phyloP scores from a whole-genome alignment of 352 stramenopile genomes.

The Phytophthora quininea region DNA sequence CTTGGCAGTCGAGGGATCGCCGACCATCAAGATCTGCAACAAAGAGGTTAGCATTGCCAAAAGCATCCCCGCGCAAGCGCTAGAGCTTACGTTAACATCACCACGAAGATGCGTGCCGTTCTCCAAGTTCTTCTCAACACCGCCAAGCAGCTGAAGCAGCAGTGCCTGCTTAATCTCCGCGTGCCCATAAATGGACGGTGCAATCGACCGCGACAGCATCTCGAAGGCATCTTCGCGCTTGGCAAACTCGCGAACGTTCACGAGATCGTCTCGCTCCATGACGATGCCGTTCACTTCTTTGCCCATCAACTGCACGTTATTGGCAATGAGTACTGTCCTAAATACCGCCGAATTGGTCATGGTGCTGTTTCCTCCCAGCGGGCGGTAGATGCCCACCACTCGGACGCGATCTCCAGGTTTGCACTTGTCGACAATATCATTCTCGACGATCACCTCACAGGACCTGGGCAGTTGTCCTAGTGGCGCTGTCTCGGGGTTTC shows the following conservation, averaged over 20 bases:
- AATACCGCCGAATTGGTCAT: constrained; percentile 92
- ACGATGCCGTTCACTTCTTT: constrained; percentile 94
- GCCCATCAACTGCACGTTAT: constrained; percentile 95
- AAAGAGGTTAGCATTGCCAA: constrained; percentile 1
- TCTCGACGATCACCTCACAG: constrained; percentile 97
- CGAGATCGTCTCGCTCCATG: constrained; percentile 92
- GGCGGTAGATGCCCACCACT: constrained; percentile 95
- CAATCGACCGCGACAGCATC: constrained; percentile 94
- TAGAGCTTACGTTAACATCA: constrained; percentile 96
- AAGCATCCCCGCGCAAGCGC: not conserved
- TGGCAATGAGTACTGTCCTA: constrained; percentile 96
- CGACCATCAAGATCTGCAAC: constrained; percentile 92
- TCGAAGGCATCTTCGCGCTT: constrained; percentile 91
- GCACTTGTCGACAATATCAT: constrained; percentile 98
- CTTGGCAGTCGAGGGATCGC: constrained; percentile 99
- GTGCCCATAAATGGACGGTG: constrained; percentile 98
- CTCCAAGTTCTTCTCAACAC: constrained; percentile 96
- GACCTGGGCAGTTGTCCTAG: constrained; percentile 97
- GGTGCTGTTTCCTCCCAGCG: constrained; percentile 82
- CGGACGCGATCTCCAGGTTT: constrained; percentile 98
- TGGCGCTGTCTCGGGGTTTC: constrained; percentile 94
- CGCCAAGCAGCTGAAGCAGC: constrained; percentile 87
- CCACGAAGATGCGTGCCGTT: constrained; percentile 99
- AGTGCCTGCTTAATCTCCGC: constrained; percentile 97
- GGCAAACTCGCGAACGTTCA: constrained; percentile 93